phyloP scores from a whole-genome alignment of 2,329 filamentous ascomycete genomes.

The Bipolaris victoriae region DNA sequence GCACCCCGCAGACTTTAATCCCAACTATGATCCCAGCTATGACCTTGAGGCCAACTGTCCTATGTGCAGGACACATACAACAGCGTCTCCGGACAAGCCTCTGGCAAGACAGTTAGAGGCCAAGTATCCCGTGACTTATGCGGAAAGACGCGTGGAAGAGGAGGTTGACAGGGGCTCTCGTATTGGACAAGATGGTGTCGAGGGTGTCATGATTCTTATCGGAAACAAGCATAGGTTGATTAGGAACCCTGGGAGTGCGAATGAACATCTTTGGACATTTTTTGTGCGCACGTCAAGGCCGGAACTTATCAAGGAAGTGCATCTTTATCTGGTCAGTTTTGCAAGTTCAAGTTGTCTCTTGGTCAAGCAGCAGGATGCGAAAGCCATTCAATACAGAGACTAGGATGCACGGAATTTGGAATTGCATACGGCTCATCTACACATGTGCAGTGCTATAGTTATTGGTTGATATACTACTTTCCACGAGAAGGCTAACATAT shows the following conservation, averaged over 20 bases:
- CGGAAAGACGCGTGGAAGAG: constrained; percentile 47
- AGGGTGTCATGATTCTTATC: constrained; percentile 53
- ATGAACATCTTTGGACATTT: constrained; percentile 55
- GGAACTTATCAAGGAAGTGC: constrained; percentile 55
- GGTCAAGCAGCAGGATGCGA: not conserved
- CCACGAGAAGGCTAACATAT: constrained; percentile 3
- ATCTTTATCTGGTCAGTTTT: constrained; percentile 39
- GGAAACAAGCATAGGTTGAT: constrained; percentile 51
- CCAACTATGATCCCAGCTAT: constrained; percentile 34
- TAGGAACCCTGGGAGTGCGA: constrained; percentile 29
- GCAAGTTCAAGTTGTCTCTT: not conserved
- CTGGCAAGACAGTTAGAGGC: constrained; percentile 36
- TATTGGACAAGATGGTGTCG: constrained; percentile 35
- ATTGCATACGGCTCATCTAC: too few species aligned
- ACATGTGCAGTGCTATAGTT: not conserved
- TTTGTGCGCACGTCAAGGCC: constrained; percentile 53
- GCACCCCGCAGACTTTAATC: constrained; percentile 49
- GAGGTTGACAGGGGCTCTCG: constrained; percentile 32
- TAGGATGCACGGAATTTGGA: not conserved
- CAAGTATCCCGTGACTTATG: constrained; percentile 48
- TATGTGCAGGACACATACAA: constrained; percentile 54
- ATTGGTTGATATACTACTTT: not conserved
- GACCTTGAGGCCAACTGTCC: constrained; percentile 53
- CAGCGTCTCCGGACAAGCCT: constrained; percentile 37
- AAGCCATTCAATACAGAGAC: not conserved